These are phyloP conservation scores for Creolimax fragrantissima DNA, from an alignment of 78 protist genomes.

Conservation along the genomic window DNA sequence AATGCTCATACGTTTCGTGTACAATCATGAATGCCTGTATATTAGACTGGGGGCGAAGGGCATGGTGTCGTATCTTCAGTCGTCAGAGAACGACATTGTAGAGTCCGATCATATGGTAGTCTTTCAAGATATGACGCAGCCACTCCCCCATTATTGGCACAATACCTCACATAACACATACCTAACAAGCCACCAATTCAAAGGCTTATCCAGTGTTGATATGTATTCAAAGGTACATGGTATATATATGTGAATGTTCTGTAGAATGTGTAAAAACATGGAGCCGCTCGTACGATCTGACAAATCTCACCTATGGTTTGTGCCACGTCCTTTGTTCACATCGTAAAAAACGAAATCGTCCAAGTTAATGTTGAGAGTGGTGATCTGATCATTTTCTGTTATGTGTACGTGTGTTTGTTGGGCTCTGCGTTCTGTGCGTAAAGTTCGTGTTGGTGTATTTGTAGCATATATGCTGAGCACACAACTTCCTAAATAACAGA, in stretches of 20 bases:
- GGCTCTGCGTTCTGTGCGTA: too few relatives aligned
- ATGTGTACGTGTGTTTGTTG: too few relatives aligned
- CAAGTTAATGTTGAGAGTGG: too few relatives aligned
- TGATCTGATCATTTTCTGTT: too few relatives aligned
- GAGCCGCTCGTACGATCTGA: too few relatives aligned
- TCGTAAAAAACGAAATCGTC: too few relatives aligned
- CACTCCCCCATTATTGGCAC: conserved; percentile 59
- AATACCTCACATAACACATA: conserved; percentile 84
- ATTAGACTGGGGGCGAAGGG: background rate
- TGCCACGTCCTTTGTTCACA: too few relatives aligned
- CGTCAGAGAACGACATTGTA: background rate
- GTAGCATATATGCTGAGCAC: too few relatives aligned
- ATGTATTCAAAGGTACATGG: background rate
- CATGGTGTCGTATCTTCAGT: background rate
- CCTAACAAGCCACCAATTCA: conserved; percentile 23
- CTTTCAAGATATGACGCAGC: conserved; percentile 55
- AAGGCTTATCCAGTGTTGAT: background rate
- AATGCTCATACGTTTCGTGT: background rate
- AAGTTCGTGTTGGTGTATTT: too few relatives aligned
- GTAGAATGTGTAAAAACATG: too few relatives aligned
- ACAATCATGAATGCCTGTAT: background rate
- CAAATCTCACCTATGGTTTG: too few relatives aligned
- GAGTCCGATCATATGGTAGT: background rate
- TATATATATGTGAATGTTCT: background rate
- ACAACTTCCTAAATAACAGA: too few relatives aligned